phyloP scores from a whole-genome alignment of 2,329 filamentous ascomycete species.

The Pseudodiploospora longispora region DNA sequence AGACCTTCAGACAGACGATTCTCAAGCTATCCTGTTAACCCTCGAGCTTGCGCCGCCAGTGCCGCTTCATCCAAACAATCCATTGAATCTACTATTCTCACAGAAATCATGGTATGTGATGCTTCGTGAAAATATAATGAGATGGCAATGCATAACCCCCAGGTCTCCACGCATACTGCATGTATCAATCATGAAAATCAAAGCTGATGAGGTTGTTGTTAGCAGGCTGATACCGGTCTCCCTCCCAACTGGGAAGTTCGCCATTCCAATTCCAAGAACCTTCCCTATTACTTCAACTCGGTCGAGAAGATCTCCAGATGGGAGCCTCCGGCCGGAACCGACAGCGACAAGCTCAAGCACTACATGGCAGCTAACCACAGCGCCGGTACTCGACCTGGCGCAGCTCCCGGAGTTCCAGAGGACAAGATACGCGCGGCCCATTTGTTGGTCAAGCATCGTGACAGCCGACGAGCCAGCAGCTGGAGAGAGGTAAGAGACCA shows the following conservation, averaged over 20 bases:
- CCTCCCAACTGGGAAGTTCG: conserved; percentile 90
- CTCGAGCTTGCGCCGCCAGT: not conserved
- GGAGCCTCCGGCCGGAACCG: conserved; percentile 83
- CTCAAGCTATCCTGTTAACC: too few species aligned
- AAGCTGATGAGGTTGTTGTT: not conserved
- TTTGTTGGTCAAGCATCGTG: conserved; percentile 85
- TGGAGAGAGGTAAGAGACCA: conserved; percentile 63
- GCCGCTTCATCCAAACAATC: not conserved
- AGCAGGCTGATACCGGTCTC: conserved; percentile 66
- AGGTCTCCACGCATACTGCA: too few species aligned
- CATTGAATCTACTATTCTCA: not conserved
- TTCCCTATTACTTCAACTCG: conserved; percentile 97
- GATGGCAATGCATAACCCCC: not conserved
- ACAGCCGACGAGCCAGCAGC: conserved; percentile 80
- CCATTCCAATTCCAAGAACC: conserved; percentile 95
- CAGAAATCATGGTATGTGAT: not conserved
- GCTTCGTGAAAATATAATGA: too few species aligned
- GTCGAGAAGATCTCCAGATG: conserved; percentile 82
- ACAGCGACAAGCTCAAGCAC: conserved; percentile 84
- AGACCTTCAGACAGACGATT: too few species aligned
- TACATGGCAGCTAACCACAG: conserved; percentile 91
- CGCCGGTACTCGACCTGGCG: conserved; percentile 35
- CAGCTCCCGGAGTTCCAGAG: conserved; percentile 37
- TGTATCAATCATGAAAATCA: too few species aligned
- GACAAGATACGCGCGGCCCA: conserved; percentile 93